These are phyloP conservation scores for Trichoderma harzianum DNA, from an alignment of 2,329 filamentous ascomycete species.

Conservation along the genomic window DNA sequence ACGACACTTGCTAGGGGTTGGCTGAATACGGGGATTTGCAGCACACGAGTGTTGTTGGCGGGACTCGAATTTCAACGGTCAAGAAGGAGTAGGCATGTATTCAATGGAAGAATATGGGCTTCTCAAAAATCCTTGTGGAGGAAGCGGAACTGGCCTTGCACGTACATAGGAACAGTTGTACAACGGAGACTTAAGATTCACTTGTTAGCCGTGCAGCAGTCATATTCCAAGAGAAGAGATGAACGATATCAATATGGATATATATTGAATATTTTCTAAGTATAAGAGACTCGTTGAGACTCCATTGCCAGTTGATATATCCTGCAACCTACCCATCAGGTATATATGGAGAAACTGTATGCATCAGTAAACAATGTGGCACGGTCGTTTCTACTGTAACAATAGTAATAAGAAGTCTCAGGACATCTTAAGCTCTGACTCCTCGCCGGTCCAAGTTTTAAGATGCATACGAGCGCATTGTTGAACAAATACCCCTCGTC, in stretches of 20 bases:
- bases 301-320: neutral
- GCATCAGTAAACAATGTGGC: neutral
- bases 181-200: neutral
- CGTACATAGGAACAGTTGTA: neutral
- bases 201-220: neutral
- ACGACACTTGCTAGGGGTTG: neutral
- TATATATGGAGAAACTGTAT: neutral
- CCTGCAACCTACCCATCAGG: neutral
- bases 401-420: neutral
- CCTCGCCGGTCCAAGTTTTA: neutral
- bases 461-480: neutral
- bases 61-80: neutral
- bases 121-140: fast-evolving
- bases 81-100: neutral
- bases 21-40: neutral
- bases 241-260: too few species aligned
- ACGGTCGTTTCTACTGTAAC: neutral
- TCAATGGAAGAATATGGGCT: neutral
- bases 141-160: neutral
- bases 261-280: too few species aligned
- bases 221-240: neutral
- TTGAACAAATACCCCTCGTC: neutral
- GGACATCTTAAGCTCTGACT: neutral
- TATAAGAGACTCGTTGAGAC: too few species aligned
- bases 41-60: neutral